A percentile compares a stretch with the other conserved stretches of the same genome.
Conservation (phyloP, 805 yeast genomes). For the Candida pini region DNA sequence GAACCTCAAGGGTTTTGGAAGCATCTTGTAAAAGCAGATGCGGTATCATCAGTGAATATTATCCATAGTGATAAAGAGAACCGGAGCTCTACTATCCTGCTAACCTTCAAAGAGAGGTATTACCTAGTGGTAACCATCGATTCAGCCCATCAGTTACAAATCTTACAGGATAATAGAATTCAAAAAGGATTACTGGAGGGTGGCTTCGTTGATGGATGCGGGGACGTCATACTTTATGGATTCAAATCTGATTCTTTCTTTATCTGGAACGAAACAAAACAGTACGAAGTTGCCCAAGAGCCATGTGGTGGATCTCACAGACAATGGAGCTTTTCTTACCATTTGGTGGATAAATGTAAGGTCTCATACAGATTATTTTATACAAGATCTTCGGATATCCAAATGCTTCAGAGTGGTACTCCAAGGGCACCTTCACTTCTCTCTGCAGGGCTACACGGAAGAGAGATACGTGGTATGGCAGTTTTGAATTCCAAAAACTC, state of each 20-base stretch:
- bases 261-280: slow-evolving; percentile 75
- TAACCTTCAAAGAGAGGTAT: slow-evolving; percentile 65
- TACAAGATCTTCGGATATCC: slow-evolving; percentile 50
- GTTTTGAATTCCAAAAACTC: slow-evolving; percentile 27
- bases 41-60: slow-evolving; percentile 50
- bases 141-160: slow-evolving; percentile 2
- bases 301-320: slow-evolving; percentile 92
- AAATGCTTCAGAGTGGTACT: slow-evolving; percentile 30
- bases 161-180: slow-evolving; percentile 45
- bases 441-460: slow-evolving; percentile 76
- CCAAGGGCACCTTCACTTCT: slow-evolving; percentile 26
- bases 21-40: slow-evolving; percentile 59
- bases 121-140: slow-evolving; percentile 39
- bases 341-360: slow-evolving; percentile 13
- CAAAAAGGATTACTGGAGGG: slow-evolving; percentile 83
- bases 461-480: slow-evolving; percentile 78
- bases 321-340: slow-evolving; percentile 56
- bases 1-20: slow-evolving; percentile 32
- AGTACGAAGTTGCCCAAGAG: slow-evolving; percentile 62
- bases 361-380: slow-evolving; percentile 44
- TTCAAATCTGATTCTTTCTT: slow-evolving; percentile 76
- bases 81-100: slow-evolving; percentile 24
- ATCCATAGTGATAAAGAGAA: slow-evolving; percentile 23
- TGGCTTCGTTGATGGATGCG: slow-evolving; percentile 36
- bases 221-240: slow-evolving; percentile 64